phyloP scores from a whole-genome alignment of 192 early-diverging fungal genomes.

The Glomus cerebriforme region DNA sequence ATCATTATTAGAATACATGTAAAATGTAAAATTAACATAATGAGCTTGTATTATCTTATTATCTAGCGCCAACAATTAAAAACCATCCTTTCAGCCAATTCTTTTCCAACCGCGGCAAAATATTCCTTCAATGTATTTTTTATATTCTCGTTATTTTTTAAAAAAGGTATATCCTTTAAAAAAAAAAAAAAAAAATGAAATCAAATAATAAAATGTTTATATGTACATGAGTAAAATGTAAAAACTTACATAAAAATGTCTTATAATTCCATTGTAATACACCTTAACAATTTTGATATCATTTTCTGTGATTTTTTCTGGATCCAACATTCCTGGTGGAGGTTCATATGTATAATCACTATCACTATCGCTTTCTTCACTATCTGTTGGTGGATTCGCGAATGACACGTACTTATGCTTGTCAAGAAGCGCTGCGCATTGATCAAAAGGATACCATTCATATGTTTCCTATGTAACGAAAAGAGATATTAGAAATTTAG shows the following conservation, averaged over 20 bases:
- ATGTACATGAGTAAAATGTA: neutral
- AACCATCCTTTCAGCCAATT: neutral
- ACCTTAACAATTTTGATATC: neutral
- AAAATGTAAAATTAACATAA: no score
- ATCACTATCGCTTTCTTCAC: constrained; percentile 33
- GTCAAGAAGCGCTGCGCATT: constrained; percentile 55
- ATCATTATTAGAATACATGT: no score
- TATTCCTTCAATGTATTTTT: neutral
- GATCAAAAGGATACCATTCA: constrained; percentile 54
- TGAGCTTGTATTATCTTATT: no score
- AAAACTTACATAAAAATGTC: neutral
- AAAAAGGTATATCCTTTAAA: neutral
- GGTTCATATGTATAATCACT: constrained; percentile 15
- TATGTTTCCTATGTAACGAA: constrained; percentile 42
- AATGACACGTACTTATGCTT: constrained; percentile 54
- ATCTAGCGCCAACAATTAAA: neutral
- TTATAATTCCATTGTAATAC: neutral
- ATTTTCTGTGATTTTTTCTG: constrained; percentile 9
- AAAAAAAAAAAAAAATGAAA: neutral
- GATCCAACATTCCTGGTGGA: constrained; percentile 29
- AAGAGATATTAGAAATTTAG: constrained; percentile 25
- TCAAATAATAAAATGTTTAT: neutral
- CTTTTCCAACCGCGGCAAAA: neutral
- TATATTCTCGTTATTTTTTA: neutral
- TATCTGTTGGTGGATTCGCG: constrained; percentile 21